Conservation (phyloP, 2,329 filamentous ascomycete species). For the Ophiosphaerella narmari region DNA sequence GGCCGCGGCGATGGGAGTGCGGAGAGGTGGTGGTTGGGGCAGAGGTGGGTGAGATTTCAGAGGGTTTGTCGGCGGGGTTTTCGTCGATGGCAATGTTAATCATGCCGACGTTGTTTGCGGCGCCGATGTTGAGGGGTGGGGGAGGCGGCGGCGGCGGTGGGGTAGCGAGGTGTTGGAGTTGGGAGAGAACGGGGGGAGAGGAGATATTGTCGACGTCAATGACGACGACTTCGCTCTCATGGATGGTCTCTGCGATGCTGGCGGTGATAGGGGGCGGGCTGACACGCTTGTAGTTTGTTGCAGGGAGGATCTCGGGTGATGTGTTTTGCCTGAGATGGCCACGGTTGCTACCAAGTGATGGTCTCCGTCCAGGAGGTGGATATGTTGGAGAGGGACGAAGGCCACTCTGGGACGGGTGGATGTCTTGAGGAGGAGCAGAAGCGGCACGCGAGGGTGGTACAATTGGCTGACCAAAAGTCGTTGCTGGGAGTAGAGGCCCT, state of each 20-base stretch:
- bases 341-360: slow-evolving; percentile 42
- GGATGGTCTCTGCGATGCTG: slow-evolving; percentile 61
- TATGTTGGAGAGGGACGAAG: slow-evolving; percentile 34
- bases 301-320: slow-evolving; percentile 43
- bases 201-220: slow-evolving; percentile 46
- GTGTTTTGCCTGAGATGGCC: slow-evolving; percentile 51
- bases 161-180: slow-evolving; percentile 63
- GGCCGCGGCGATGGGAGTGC: slow-evolving; percentile 57
- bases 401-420: slow-evolving; percentile 24
- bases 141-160: slow-evolving; percentile 54
- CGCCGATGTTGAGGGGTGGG: slow-evolving; percentile 24
- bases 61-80: slow-evolving; percentile 29
- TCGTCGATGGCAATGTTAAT: slow-evolving; percentile 56
- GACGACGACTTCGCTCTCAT: slow-evolving; percentile 50
- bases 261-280: slow-evolving; percentile 51
- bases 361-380: slow-evolving; percentile 36
- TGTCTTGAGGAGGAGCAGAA: slow-evolving; percentile 55
- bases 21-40: slow-evolving; percentile 44
- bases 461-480: slow-evolving; percentile 51
- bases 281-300: slow-evolving; percentile 45
- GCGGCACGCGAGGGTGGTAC: slow-evolving; percentile 47
- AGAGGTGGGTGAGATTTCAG: slow-evolving; percentile 25
- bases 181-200: slow-evolving; percentile 59
- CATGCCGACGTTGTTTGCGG: slow-evolving; percentile 39
- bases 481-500: slow-evolving; percentile 54